Conservation (phyloP, 192 early-diverging fungal species). For the Coemansia aciculifera region DNA sequence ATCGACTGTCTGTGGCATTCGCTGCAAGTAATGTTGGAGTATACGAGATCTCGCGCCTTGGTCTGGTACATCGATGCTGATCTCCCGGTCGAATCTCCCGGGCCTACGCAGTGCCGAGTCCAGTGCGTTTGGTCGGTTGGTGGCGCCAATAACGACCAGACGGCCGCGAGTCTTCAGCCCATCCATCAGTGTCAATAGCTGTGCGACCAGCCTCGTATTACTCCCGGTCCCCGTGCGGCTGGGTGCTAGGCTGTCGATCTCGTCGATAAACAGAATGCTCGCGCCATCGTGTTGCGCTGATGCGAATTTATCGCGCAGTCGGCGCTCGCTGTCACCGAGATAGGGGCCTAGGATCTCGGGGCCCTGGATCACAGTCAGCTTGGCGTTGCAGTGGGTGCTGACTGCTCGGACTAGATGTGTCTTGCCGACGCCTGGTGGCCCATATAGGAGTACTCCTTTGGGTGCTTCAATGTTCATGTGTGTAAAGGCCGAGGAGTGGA, state of each 20-base stretch:
- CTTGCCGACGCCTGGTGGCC: constrained; percentile 95
- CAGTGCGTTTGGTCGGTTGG: constrained; percentile 94
- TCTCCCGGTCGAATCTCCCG: constrained; percentile 96
- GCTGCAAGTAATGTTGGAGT: neutral
- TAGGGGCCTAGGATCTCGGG: constrained; percentile 81
- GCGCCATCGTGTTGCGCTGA: constrained; percentile 60
- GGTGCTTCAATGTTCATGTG: constrained; percentile 77
- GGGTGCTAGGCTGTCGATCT: constrained; percentile 68
- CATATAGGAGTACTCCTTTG: constrained; percentile 85
- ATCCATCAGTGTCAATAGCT: constrained; percentile 99
- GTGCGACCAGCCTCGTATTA: constrained; percentile 92
- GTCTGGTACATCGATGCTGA: constrained; percentile 75
- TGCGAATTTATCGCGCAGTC: constrained; percentile 68
- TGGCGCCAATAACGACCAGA: constrained; percentile 97
- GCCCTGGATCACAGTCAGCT: constrained; percentile 74
- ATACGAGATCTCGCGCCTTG: neutral
- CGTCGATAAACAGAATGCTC: constrained; percentile 95
- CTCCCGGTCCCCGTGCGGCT: constrained; percentile 50
- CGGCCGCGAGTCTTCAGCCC: constrained; percentile 96
- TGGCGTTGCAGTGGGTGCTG: constrained; percentile 64
- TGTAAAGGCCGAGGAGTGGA: constrained; percentile 62
- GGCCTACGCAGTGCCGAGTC: constrained; percentile 94
- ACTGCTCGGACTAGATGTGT: constrained; percentile 79
- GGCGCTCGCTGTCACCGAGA: constrained; percentile 85
- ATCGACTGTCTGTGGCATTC: neutral